phyloP scores from a whole-genome alignment of 148 eudicot genomes.

The Camellia granthamiana region DNA sequence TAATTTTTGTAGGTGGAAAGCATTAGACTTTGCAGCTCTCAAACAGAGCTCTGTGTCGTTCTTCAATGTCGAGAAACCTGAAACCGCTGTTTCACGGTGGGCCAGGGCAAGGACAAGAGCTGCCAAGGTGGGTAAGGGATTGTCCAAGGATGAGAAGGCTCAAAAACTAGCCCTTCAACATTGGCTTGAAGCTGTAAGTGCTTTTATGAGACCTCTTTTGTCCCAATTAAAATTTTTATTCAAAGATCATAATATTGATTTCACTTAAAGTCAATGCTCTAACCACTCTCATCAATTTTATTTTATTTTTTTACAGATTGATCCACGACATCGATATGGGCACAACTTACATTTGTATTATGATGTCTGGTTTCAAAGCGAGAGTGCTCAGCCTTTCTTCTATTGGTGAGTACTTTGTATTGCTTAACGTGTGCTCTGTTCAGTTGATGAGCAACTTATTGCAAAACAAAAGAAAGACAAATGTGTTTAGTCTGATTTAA shows the following conservation, averaged over 20 bases:
- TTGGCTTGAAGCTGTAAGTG: conserved; percentile 93
- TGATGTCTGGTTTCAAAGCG: conserved; percentile 76
- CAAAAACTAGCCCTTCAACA: conserved; percentile 51
- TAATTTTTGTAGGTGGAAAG: conserved; percentile 68
- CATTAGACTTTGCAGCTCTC: conserved; percentile 83
- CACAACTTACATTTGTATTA: conserved; percentile 93
- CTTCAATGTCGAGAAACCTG: conserved; percentile 67
- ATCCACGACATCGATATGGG: conserved; percentile 95
- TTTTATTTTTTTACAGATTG: conserved; percentile 48
- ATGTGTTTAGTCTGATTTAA: background rate
- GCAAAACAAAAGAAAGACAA: background rate
- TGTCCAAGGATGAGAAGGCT: conserved; percentile 57
- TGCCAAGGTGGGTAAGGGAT: conserved; percentile 73
- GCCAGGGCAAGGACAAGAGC: conserved; percentile 79
- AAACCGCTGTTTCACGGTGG: conserved; percentile 81
- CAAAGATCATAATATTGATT: background rate
- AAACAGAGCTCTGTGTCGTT: conserved; percentile 74
- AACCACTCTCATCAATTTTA: background rate
- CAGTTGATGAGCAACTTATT: background rate
- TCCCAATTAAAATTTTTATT: background rate
- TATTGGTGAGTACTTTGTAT: conserved; percentile 58
- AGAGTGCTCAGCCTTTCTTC: conserved; percentile 93
- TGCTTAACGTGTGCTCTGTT: background rate
- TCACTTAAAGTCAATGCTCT: background rate
- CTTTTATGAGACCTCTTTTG: background rate